phyloP scores from a whole-genome alignment of 2,329 filamentous ascomycete genomes.

The Colletotrichum graminicola region DNA sequence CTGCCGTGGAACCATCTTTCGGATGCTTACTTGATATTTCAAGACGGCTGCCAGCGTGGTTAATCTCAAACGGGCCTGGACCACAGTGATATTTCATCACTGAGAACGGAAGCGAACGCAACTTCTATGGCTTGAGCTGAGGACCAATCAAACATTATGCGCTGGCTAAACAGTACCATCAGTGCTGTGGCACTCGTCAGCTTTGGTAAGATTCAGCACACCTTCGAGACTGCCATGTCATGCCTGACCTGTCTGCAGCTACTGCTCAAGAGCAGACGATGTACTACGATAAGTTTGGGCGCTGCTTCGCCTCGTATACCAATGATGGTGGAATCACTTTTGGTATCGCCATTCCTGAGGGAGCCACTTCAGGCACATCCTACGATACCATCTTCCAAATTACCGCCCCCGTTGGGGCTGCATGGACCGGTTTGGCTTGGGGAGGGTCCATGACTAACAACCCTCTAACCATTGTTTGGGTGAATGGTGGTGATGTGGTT shows the following conservation, averaged over 20 bases:
- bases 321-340: slow-evolving; percentile 47
- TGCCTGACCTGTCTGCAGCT: neutral
- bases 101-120: neutral
- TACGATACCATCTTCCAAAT: slow-evolving; percentile 59
- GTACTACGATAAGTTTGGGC: slow-evolving; percentile 44
- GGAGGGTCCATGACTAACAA: slow-evolving; percentile 60
- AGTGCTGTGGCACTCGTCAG: slow-evolving; percentile 32
- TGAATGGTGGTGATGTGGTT: slow-evolving; percentile 53
- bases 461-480: slow-evolving; percentile 58
- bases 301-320: slow-evolving; percentile 46
- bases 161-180: slow-evolving; percentile 18
- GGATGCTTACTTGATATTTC: neutral
- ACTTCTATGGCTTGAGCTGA: neutral
- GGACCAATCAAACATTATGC: slow-evolving; percentile 33
- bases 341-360: slow-evolving; percentile 54
- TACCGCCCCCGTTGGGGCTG: slow-evolving; percentile 54
- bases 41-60: neutral
- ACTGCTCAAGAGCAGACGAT: slow-evolving; percentile 28
- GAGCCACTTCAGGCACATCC: slow-evolving; percentile 44
- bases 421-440: slow-evolving; percentile 60
- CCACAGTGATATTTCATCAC: neutral
- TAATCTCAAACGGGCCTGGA: neutral
- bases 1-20: neutral
- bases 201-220: slow-evolving; percentile 25
- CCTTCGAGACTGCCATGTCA: no score